A percentile compares a stretch with the other conserved stretches of the same genome.
Evolutionary conservation across 2,329 filamentous ascomycete species (phyloP).

Genomic region (Ophiostoma populinum): DNA sequence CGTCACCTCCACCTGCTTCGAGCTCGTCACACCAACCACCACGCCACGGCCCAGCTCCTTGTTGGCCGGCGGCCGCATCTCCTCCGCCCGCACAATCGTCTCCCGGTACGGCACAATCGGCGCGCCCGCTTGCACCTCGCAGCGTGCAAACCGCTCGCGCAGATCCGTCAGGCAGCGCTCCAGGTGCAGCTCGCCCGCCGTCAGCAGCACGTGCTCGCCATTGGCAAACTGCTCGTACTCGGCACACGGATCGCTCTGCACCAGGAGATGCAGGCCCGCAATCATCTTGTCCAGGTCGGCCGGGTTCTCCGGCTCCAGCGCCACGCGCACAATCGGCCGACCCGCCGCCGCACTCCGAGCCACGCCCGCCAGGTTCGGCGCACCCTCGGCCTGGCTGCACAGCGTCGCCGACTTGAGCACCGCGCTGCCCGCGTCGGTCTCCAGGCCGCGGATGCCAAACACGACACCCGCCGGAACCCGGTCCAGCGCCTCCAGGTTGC

Average conservation of each 20-base stretch:
- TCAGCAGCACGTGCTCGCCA: conserved; percentile 88
- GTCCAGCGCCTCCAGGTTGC: conserved; percentile 64
- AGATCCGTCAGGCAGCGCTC: conserved; percentile 89
- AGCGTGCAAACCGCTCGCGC: conserved; percentile 78
- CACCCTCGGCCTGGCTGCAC: conserved; percentile 71
- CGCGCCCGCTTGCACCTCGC: conserved; percentile 84
- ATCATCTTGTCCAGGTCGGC: conserved; percentile 93
- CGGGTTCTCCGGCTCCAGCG: conserved; percentile 83
- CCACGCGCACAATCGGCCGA: conserved; percentile 87
- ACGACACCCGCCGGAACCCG: conserved; percentile 86
- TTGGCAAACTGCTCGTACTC: conserved; percentile 87
- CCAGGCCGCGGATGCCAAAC: conserved; percentile 84
- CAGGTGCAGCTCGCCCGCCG: conserved; percentile 84
- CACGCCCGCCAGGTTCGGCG: conserved; percentile 80
- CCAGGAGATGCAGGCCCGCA: conserved; percentile 64
- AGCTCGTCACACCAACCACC: conserved; percentile 58
- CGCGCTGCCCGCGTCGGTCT: conserved; percentile 50
- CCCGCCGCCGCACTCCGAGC: conserved; percentile 42
- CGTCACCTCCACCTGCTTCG: conserved; percentile 67
- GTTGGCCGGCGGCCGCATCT: conserved; percentile 82
- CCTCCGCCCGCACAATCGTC: conserved; percentile 69
- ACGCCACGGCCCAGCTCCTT: conserved; percentile 74
- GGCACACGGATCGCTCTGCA: conserved; percentile 89
- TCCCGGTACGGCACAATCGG: conserved; percentile 94
- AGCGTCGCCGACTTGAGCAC: conserved; percentile 93